phyloP scores from a whole-genome alignment of 1,284 basidiomycete species.

The Paramarasmius palmivorus region DNA sequence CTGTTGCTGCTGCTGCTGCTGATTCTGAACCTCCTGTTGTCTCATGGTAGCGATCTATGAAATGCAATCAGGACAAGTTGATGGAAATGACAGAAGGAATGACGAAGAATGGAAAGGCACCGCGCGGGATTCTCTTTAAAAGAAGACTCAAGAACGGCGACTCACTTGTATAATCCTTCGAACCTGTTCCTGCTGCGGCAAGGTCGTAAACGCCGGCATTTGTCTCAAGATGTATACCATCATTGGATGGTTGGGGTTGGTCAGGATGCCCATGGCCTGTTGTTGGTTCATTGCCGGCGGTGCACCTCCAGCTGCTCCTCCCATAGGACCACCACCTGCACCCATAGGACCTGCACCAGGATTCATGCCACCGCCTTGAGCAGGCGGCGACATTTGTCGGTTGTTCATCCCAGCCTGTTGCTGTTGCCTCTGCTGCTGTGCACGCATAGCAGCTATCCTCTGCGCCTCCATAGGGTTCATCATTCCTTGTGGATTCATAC shows the following conservation, averaged over 20 bases:
- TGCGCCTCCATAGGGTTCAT: slow-evolving; percentile 8
- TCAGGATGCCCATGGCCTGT: slow-evolving; percentile 50
- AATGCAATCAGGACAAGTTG: background rate
- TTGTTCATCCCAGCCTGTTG: slow-evolving; percentile 21
- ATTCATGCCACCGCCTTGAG: slow-evolving; percentile 21
- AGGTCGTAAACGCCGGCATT: slow-evolving; percentile 52
- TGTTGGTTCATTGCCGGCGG: slow-evolving; percentile 23
- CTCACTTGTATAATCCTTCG: slow-evolving; percentile 55
- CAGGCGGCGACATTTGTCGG: slow-evolving; percentile 46
- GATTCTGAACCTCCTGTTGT: background rate
- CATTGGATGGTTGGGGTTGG: slow-evolving; percentile 57
- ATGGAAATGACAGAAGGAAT: slow-evolving; percentile 9
- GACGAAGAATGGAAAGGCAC: slow-evolving; percentile 10
- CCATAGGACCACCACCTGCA: background rate
- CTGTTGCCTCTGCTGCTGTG: slow-evolving; percentile 22
- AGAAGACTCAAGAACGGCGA: slow-evolving; percentile 34
- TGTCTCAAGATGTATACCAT: slow-evolving; percentile 52
- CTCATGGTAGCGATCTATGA: slow-evolving; percentile 3
- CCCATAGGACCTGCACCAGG: slow-evolving; percentile 13
- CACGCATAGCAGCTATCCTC: slow-evolving; percentile 9
- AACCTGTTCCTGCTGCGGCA: slow-evolving; percentile 56
- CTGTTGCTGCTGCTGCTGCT: slow-evolving; percentile 27
- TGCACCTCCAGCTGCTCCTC: background rate
- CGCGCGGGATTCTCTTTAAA: slow-evolving; percentile 4
- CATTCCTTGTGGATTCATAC: background rate